These are phyloP conservation scores for Hyphodiscus sp. DNA, from an alignment of 2,329 filamentous ascomycete species.

Conservation along the genomic window DNA sequence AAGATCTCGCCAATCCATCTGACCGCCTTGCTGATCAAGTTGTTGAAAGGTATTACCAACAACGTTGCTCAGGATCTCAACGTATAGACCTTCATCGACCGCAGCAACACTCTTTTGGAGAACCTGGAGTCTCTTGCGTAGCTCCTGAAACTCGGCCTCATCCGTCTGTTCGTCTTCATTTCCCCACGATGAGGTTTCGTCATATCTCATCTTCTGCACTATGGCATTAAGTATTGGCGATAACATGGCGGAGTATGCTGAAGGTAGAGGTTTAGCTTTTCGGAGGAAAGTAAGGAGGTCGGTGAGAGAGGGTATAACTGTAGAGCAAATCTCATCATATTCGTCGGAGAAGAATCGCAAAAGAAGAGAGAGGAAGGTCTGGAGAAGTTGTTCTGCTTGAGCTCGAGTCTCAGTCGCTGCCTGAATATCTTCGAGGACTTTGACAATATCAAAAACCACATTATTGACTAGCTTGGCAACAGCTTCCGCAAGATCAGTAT, in stretches of 20 bases:
- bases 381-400: slow-evolving; percentile 75
- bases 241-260: slow-evolving; percentile 74
- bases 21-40: slow-evolving; percentile 65
- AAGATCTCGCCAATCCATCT: slow-evolving; percentile 89
- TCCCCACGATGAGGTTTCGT: slow-evolving; percentile 90
- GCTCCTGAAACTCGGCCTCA: slow-evolving; percentile 93
- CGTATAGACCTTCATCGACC: slow-evolving; percentile 81
- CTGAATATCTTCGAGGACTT: slow-evolving; percentile 65
- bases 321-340: slow-evolving; percentile 96
- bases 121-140: slow-evolving; percentile 82
- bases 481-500: slow-evolving; percentile 90
- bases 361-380: slow-evolving; percentile 77
- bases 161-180: slow-evolving; percentile 92
- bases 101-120: slow-evolving; percentile 89
- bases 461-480: slow-evolving; percentile 95
- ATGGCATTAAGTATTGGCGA: slow-evolving; percentile 86
- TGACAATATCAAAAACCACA: slow-evolving; percentile 78
- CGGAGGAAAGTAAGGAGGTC: slow-evolving; percentile 88
- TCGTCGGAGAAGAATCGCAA: slow-evolving; percentile 96
- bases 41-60: slow-evolving; percentile 82
- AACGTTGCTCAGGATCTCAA: slow-evolving; percentile 79
- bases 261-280: slow-evolving; percentile 67
- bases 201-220: slow-evolving; percentile 93
- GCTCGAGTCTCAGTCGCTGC: slow-evolving; percentile 58
- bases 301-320: slow-evolving; percentile 86